Evolutionary conservation across 2,329 filamentous ascomycete genomes (phyloP).

Genomic region (Aspergillus quadrilineatus): DNA sequence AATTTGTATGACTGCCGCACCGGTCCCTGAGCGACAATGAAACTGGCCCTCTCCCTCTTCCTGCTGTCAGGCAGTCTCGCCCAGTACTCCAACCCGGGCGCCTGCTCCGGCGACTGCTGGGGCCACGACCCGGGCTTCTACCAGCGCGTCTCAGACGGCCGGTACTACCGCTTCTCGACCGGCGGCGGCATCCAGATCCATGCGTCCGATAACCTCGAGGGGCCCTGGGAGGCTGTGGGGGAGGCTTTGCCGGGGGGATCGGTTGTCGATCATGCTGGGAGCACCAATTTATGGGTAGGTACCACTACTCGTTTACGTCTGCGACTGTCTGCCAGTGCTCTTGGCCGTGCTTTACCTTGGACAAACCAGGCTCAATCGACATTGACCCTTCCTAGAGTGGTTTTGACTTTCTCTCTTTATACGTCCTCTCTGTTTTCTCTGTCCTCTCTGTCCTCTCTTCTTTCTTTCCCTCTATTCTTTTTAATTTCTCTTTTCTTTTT

Average conservation of each 20-base stretch:
- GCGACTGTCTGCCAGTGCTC: background rate
- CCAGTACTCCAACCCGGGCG: constrained; percentile 30
- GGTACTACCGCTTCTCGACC: constrained; percentile 56
- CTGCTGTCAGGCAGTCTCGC: background rate
- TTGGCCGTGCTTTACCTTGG: too few species aligned
- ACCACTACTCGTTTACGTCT: background rate
- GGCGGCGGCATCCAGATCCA: constrained; percentile 51
- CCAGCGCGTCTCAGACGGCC: constrained; percentile 49
- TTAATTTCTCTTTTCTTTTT: too few species aligned
- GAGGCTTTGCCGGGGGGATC: constrained; percentile 47
- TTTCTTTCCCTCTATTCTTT: too few species aligned
- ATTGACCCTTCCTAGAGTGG: too few species aligned
- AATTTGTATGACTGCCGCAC: too few species aligned
- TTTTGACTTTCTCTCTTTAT: too few species aligned
- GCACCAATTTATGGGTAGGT: constrained; percentile 51
- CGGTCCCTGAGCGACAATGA: background rate
- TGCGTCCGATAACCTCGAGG: constrained; percentile 46
- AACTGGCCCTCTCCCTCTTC: constrained; percentile 13
- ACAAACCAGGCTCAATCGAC: too few species aligned
- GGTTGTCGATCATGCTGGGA: constrained; percentile 45
- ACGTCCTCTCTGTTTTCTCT: too few species aligned
- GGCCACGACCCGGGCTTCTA: constrained; percentile 53
- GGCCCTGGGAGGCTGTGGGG: constrained; percentile 52
- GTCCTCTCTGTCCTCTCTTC: too few species aligned
- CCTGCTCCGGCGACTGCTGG: constrained; percentile 36